phyloP scores from a whole-genome alignment of 2,329 filamentous ascomycete species.

The Penicillium rolfsii region DNA sequence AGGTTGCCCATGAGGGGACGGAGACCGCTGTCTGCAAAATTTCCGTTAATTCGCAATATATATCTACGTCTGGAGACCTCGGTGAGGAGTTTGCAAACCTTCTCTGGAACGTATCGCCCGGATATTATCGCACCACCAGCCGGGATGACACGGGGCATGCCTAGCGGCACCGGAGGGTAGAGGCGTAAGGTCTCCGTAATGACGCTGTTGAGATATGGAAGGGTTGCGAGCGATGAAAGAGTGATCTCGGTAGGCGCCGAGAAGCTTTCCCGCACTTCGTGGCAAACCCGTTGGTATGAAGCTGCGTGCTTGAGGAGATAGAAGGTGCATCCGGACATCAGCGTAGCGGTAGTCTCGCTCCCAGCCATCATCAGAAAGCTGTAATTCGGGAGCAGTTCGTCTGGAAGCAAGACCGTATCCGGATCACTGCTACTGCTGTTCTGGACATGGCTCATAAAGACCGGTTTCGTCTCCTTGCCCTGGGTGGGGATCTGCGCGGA shows the following conservation, averaged over 20 bases:
- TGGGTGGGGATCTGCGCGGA: neutral
- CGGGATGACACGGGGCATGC: constrained; percentile 48
- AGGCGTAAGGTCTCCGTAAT: constrained; percentile 72
- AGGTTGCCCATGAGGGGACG: neutral
- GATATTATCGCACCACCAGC: constrained; percentile 1
- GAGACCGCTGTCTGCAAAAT: neutral
- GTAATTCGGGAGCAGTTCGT: neutral
- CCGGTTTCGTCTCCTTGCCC: neutral
- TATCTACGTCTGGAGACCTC: neutral
- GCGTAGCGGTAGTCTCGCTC: constrained; percentile 30
- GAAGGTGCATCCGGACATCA: constrained; percentile 19
- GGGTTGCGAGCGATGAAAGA: constrained; percentile 21
- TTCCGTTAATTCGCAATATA: neutral
- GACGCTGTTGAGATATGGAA: constrained; percentile 76
- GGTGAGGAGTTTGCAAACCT: neutral
- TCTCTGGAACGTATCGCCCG: constrained; percentile 8
- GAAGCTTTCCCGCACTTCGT: constrained; percentile 2
- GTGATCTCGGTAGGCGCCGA: neutral
- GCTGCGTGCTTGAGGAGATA: constrained; percentile 4
- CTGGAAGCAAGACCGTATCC: neutral
- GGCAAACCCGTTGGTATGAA: neutral
- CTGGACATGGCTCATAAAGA: neutral
- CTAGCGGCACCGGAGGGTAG: constrained; percentile 69
- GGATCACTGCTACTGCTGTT: neutral
- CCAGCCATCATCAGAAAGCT: constrained; percentile 25